Evolutionary conservation across 2,329 filamentous ascomycete species (phyloP).

Genomic region (Aspergillus uvarum): DNA sequence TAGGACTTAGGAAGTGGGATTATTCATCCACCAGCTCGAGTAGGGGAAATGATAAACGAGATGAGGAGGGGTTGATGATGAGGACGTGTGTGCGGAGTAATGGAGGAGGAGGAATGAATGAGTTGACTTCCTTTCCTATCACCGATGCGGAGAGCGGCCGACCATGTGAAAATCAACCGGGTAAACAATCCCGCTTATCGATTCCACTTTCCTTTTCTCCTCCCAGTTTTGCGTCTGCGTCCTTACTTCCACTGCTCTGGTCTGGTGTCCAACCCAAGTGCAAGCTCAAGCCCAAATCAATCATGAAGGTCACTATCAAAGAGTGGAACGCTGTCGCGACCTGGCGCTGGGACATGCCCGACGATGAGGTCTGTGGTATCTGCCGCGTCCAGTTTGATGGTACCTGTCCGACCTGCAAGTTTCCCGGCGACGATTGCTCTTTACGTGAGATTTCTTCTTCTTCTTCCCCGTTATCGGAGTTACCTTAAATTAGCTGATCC

Average conservation of each 20-base stretch:
- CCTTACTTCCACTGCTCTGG: neutral
- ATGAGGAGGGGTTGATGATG: neutral
- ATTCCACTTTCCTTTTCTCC: neutral
- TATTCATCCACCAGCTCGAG: conserved; percentile 3
- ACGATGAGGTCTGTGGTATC: conserved; percentile 97
- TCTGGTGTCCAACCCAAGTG: too few species aligned
- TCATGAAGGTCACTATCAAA: conserved; percentile 93
- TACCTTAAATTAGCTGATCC: conserved; percentile 1
- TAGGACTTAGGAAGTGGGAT: conserved; percentile 7
- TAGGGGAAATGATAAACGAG: neutral
- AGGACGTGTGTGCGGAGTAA: neutral
- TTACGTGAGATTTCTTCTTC: conserved; percentile 60
- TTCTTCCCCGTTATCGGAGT: neutral
- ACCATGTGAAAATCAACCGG: conserved; percentile 6
- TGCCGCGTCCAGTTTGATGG: conserved; percentile 98
- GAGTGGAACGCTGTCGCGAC: conserved; percentile 93
- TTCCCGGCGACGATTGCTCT: conserved; percentile 92
- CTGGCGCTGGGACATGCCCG: conserved; percentile 96
- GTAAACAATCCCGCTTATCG: neutral
- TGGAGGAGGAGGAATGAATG: neutral
- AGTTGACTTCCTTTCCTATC: conserved; percentile 6
- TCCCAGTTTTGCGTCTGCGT: neutral
- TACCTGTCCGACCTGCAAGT: conserved; percentile 97
- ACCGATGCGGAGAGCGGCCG: conserved; percentile 1
- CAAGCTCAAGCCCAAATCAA: conserved; percentile 12